Evolutionary conservation across 345 rosid genomes (phyloP), one percentile per base, ranked within the genome.

Genomic region (Linum trigynum): DNA sequence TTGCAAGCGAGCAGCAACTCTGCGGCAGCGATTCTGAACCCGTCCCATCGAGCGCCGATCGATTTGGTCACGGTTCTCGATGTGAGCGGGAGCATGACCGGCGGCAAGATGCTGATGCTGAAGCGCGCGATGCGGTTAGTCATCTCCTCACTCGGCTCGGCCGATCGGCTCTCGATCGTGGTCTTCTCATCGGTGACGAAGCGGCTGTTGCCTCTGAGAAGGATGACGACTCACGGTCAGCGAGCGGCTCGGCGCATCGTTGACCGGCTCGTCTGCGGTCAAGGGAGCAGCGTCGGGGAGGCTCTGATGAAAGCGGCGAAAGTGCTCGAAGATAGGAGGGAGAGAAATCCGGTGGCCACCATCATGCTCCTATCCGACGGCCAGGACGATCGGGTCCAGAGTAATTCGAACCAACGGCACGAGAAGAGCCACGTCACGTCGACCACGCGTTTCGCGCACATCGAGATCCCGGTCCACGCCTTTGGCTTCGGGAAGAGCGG

Each of bases 111-210:
- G 12, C 70, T 65, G 7, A 74, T 74, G 77, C 70, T 74, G 9
- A 74, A 74, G 57, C 73, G 77, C 48, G 77, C 77, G 7, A 74
- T 74, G 77, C 73, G 70, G 45, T 57, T 74, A 59, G 70, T 74
- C 8, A 69, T 74, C 50, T 69, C 74, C 3, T 75, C 78, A 0
- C 69, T 75, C 41, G 63, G 75, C 69, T 64, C 72, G 4, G 66
- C 75, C 55, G 75, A 75, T 58, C 75, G 78, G 14, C 78, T 75
- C 37, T 75, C 78, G 1, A 55, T 75, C 1, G 78, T 75, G 43
- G 75, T 69, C 17, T 75, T 63, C 67, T 70, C 66, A 2, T 57
- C 63, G 1, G 50, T 4, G 23, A 35, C 75, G 2, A 75, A 71
- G 35, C 43, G 75, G 38, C 15, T 75, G 32, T 58, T 75, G 42